These are phyloP conservation scores for Scheffersomyces stambukii DNA, from an alignment of 1,139 yeast genomes.

Conservation along the genomic window DNA sequence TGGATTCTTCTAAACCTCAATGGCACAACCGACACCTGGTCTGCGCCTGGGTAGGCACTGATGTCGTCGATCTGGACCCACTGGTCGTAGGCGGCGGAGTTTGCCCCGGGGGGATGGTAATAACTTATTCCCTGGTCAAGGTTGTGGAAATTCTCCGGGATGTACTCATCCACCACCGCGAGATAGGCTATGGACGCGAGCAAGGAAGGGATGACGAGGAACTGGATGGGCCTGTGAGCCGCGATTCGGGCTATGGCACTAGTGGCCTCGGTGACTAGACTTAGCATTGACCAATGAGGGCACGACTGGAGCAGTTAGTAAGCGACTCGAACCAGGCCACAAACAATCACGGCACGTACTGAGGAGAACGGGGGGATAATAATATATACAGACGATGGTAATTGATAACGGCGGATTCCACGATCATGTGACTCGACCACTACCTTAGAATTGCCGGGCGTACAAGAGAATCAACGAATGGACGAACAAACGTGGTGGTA, in stretches of 20 bases:
- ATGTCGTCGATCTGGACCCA: constrained; percentile 37
- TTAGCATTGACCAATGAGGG: constrained; percentile 18
- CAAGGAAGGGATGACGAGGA: constrained; percentile 68
- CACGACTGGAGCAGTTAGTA: no score
- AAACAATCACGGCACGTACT: no score
- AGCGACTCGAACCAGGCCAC: no score
- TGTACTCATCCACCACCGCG: constrained; percentile 75
- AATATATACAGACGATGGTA: no score
- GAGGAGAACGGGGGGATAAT: no score
- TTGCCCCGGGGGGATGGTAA: constrained; percentile 43
- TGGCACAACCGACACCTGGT: constrained; percentile 50
- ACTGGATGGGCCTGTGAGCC: constrained; percentile 86
- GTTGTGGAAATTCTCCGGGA: constrained; percentile 34
- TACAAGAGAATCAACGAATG: no score
- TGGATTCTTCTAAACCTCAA: constrained; percentile 49
- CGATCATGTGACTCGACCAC: no score
- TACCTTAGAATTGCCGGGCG: no score
- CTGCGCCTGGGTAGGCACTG: constrained; percentile 37
- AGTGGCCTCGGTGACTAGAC: constrained; percentile 27
- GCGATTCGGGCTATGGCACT: constrained; percentile 56
- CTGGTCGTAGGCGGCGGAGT: constrained; percentile 24
- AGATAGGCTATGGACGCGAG: constrained; percentile 81
- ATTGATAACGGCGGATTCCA: no score
- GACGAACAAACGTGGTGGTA: no score
- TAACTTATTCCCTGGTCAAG: constrained; percentile 16